Base-by-base conservation (phyloP, 106 monocot species). In the Phalaenopsis aphrodite region DNA sequence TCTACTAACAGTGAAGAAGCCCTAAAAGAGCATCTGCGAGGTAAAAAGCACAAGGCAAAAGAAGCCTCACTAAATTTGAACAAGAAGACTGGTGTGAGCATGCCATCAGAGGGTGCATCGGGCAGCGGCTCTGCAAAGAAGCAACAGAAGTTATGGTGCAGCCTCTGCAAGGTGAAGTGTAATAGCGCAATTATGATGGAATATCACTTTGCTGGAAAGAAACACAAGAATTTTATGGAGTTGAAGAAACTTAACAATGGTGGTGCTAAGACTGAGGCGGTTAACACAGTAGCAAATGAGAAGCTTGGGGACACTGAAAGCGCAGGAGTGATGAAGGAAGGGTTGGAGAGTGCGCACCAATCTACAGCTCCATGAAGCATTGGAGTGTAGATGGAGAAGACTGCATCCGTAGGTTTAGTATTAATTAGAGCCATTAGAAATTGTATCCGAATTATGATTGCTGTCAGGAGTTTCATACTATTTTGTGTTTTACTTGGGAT, bases 41-140 rank as follows among this genome's bases (percentile, higher is more conserved):
- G 85, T 9, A 86, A 76, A 43, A 86, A 82, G 46, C 85, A 86
- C 66, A 86, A 81, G 18, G 57, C 72, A 10, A 81, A 81, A 18
- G 72, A 77, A 74, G 81, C 71, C 56, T 8, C 8, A 41, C 43
- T 77, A 3, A 36, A 0, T 8, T 3, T 11, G 49, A 18, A 66
- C 48, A 19, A 72, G 23, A 43, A 65, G 64, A n/a, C 41, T 24
- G 19, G 6, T 30, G 30, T 30, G 30, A 30, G 30, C 30, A 30
- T 30, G 15, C 36, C 49, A 49, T 14, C 16, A 16, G 8, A 68
- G 30, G 79, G 37, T 18, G 47, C 18, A 6, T 36, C 47, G 45
- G 47, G 24, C 12, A 49, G 24, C 16, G 55, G 19, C 2, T 12
- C 72, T 1, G n/a, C 8, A 72, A 72, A 58, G 17, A 15, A 73